These are phyloP conservation scores for Coemansia sp. DNA, from an alignment of 192 early-diverging fungal species.

Conservation along the genomic window DNA sequence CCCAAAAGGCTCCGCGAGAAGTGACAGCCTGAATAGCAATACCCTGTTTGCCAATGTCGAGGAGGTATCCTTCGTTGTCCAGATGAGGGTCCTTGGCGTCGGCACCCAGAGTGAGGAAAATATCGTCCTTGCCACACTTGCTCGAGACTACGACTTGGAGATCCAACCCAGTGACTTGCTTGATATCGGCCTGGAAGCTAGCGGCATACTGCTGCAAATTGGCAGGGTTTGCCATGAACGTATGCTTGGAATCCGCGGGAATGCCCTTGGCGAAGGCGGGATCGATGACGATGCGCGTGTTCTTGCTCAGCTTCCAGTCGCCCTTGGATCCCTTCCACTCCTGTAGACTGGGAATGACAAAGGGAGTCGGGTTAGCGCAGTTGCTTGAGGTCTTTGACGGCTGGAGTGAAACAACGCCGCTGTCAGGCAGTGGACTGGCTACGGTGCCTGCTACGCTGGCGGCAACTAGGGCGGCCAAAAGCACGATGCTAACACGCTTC, in stretches of 20 bases:
- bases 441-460: conserved; percentile 23
- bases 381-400: conserved; percentile 9
- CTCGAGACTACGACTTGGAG: conserved; percentile 36
- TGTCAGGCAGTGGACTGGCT: conserved; percentile 34
- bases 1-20: conserved; percentile 55
- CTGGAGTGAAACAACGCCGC: conserved; percentile 4
- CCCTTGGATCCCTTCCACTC: conserved; percentile 45
- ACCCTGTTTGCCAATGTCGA: conserved; percentile 46
- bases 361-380: conserved; percentile 41
- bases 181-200: conserved; percentile 43
- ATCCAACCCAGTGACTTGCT: conserved; percentile 35
- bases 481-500: conserved; percentile 30
- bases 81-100: conserved; percentile 31
- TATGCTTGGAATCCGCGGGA: conserved; percentile 27
- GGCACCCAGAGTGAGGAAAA: conserved; percentile 50
- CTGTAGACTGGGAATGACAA: conserved; percentile 50
- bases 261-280: conserved; percentile 38
- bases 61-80: conserved; percentile 44
- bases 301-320: conserved; percentile 35
- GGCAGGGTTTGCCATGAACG: conserved; percentile 49
- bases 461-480: conserved; percentile 40
- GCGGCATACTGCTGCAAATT: conserved; percentile 38
- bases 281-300: conserved; percentile 46
- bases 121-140: conserved; percentile 28
- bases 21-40: conserved; percentile 41